Percentiles rank a stretch among this genome's conserved stretches.
phyloP scores from a whole-genome alignment of 2,329 filamentous ascomycete species.

The Claviceps monticola region DNA sequence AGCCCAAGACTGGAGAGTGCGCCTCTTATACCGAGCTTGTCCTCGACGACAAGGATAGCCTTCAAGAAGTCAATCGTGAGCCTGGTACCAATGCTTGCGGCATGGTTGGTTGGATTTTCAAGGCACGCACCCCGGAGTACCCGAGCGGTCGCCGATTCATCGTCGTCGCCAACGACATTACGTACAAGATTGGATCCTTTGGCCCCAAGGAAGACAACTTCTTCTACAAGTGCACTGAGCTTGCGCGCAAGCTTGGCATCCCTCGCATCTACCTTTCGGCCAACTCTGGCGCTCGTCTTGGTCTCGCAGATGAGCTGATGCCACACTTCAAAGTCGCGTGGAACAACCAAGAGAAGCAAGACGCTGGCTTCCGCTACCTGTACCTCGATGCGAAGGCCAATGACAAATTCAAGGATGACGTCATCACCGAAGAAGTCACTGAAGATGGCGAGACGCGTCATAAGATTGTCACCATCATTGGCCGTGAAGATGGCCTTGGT shows the following conservation, averaged over 20 bases:
- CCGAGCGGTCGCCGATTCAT: conserved; percentile 84
- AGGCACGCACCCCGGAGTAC: conserved; percentile 89
- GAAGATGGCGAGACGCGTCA: conserved; percentile 83
- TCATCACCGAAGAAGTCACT: conserved; percentile 68
- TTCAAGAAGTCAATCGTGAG: conserved; percentile 87
- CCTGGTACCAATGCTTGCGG: conserved; percentile 90
- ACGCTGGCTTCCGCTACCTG: conserved; percentile 90
- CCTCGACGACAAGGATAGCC: conserved; percentile 81
- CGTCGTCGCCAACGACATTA: conserved; percentile 97
- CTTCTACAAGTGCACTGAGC: conserved; percentile 97
- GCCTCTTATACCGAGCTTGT: conserved; percentile 91
- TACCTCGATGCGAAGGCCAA: conserved; percentile 82
- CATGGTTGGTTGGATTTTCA: conserved; percentile 98
- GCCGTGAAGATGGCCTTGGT: conserved; percentile 88
- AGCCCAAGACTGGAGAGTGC: conserved; percentile 77
- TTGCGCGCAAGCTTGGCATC: conserved; percentile 86
- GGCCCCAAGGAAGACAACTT: conserved; percentile 93
- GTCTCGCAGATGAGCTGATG: conserved; percentile 92
- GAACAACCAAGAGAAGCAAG: conserved; percentile 72
- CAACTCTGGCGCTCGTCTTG: conserved; percentile 95
- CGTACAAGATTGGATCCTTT: conserved; percentile 96
- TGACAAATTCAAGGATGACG: conserved; percentile 64
- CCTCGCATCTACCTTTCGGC: conserved; percentile 95
- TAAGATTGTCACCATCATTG: conserved; percentile 88
- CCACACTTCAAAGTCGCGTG: conserved; percentile 95